phyloP scores from a whole-genome alignment of 2,329 filamentous ascomycete genomes.

The Fusarium stilboides region DNA sequence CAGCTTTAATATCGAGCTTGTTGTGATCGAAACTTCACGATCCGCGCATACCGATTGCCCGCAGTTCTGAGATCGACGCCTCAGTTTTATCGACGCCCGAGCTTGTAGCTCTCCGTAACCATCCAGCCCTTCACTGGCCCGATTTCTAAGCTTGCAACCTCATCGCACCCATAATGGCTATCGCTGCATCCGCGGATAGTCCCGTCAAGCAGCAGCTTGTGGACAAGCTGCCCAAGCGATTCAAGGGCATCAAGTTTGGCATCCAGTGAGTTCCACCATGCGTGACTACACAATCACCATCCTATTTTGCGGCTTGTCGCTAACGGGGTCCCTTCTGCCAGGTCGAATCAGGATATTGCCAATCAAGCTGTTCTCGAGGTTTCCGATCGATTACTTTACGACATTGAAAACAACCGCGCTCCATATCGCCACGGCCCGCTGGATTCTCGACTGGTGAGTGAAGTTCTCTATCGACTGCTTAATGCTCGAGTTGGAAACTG shows the following conservation, averaged over 20 bases:
- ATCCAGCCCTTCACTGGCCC: not conserved
- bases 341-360: conserved; percentile 93
- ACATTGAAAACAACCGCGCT: conserved; percentile 83
- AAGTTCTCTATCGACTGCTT: not conserved
- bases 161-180: conserved; percentile 24
- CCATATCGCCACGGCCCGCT: conserved; percentile 88
- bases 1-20: conserved; percentile 19
- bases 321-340: conserved; percentile 52
- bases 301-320: not conserved
- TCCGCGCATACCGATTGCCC: conserved; percentile 2
- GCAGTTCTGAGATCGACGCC: conserved; percentile 8
- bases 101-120: conserved; percentile 1
- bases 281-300: not conserved
- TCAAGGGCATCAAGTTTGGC: conserved; percentile 94
- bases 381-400: conserved; percentile 93
- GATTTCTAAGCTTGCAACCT: not conserved
- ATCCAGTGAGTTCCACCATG: conserved; percentile 76
- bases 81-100: not conserved
- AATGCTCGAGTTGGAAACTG: not conserved
- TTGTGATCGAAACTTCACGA: conserved; percentile 29
- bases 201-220: conserved; percentile 88
- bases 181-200: conserved; percentile 46
- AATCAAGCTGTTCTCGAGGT: conserved; percentile 96
- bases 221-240: conserved; percentile 90
- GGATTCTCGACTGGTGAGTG: conserved; percentile 80